phyloP scores from a whole-genome alignment of 73 alveolate species.

The Tetrahymena malaccensis region DNA sequence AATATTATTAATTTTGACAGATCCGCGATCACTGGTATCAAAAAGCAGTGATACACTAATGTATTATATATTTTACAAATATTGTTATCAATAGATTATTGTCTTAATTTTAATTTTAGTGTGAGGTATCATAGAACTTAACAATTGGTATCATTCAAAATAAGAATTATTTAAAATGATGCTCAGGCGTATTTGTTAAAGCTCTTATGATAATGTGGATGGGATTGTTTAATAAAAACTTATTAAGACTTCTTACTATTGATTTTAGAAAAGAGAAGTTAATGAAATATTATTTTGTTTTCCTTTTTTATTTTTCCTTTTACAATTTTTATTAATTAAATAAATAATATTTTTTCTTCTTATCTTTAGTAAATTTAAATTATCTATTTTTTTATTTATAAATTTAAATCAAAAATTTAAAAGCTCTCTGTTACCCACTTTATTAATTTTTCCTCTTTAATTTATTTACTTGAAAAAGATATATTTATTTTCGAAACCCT shows the following conservation, averaged over 20 bases:
- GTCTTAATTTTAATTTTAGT: background rate
- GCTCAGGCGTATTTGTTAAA: background rate
- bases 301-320: background rate
- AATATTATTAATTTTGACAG: background rate
- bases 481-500: background rate
- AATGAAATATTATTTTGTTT: background rate
- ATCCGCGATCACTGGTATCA: background rate
- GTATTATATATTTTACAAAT: background rate
- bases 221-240: background rate
- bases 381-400: background rate
- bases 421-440: background rate
- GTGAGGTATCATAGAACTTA: background rate
- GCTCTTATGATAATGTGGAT: background rate
- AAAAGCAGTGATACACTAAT: background rate
- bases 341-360: background rate
- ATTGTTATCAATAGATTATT: background rate
- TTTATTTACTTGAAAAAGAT: background rate
- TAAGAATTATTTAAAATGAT: background rate
- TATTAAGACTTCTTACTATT: background rate
- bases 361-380: background rate
- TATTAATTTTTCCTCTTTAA: background rate
- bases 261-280: background rate
- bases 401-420: background rate
- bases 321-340: background rate
- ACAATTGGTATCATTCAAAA: background rate